Conservation (phyloP, 2,329 filamentous ascomycete genomes). For the Apiospora sp. region DNA sequence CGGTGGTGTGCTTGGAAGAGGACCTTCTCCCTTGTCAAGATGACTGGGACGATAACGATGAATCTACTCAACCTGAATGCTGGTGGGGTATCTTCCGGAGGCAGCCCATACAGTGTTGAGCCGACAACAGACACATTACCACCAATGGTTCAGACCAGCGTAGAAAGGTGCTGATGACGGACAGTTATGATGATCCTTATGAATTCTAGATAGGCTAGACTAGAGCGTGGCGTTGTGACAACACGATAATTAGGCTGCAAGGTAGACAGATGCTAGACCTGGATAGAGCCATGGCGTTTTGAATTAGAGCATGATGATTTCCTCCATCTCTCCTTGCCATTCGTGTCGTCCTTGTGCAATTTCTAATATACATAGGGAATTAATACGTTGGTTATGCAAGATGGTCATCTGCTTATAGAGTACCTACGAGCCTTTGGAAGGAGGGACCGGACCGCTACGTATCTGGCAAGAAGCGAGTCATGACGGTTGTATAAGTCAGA, state of each 20-base stretch:
- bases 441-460: background rate
- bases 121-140: background rate
- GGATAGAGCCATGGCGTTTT: background rate
- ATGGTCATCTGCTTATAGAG: background rate
- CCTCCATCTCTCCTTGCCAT: background rate
- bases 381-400: background rate
- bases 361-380: background rate
- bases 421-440: background rate
- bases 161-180: background rate
- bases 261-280: background rate
- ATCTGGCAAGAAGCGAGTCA: background rate
- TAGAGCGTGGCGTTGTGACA: background rate
- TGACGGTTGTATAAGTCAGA: background rate
- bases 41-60: conserved; percentile 71
- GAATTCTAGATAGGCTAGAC: background rate
- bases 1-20: conserved; percentile 63
- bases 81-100: conserved; percentile 72
- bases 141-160: background rate
- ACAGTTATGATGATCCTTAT: background rate
- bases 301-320: background rate
- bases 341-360: background rate
- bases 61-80: conserved; percentile 62
- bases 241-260: background rate
- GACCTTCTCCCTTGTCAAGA: conserved; percentile 72
- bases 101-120: background rate